A percentile compares a stretch with the other conserved stretches of the same genome.
Evolutionary conservation across 495 filamentous ascomycete genomes (phyloP).

Genomic region (Cercophora samala): DNA sequence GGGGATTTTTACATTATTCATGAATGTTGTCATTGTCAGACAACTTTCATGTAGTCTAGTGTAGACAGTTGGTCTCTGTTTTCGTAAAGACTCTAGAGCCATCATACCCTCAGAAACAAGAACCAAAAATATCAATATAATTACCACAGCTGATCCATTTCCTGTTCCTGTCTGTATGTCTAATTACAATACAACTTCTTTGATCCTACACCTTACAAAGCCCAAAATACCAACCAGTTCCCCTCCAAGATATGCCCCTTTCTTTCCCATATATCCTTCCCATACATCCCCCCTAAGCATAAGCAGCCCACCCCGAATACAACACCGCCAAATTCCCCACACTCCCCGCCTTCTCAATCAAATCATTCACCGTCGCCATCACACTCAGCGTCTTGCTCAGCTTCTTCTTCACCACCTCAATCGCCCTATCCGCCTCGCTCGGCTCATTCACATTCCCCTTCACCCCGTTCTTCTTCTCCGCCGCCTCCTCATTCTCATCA

Average conservation of each 20-base stretch:
- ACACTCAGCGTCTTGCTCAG: conserved; percentile 90
- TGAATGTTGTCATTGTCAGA: too few relatives aligned
- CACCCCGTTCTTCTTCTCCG: conserved; percentile 18
- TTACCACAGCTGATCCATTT: too few relatives aligned
- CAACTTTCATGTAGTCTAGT: too few relatives aligned
- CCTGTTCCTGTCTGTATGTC: too few relatives aligned
- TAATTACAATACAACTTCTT: too few relatives aligned
- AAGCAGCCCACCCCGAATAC: conserved; percentile 58
- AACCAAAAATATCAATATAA: too few relatives aligned
- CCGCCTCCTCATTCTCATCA: conserved; percentile 19
- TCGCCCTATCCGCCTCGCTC: conserved; percentile 84
- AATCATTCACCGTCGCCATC: conserved; percentile 88
- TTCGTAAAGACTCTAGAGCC: too few relatives aligned
- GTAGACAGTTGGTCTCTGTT: too few relatives aligned
- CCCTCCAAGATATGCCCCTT: neutral
- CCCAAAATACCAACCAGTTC: too few relatives aligned
- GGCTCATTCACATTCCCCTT: conserved; percentile 63
- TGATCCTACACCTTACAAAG: too few relatives aligned
- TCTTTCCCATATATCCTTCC: neutral
- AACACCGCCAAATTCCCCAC: conserved; percentile 88
- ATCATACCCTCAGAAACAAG: too few relatives aligned
- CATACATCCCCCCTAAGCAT: neutral
- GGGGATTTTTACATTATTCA: too few relatives aligned
- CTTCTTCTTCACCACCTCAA: conserved; percentile 93
- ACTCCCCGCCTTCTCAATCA: conserved; percentile 94